Evolutionary conservation across 2,329 filamentous ascomycete species (phyloP), one percentile per base, ranked within the genome.

Genomic region (Colletotrichum sp.): DNA sequence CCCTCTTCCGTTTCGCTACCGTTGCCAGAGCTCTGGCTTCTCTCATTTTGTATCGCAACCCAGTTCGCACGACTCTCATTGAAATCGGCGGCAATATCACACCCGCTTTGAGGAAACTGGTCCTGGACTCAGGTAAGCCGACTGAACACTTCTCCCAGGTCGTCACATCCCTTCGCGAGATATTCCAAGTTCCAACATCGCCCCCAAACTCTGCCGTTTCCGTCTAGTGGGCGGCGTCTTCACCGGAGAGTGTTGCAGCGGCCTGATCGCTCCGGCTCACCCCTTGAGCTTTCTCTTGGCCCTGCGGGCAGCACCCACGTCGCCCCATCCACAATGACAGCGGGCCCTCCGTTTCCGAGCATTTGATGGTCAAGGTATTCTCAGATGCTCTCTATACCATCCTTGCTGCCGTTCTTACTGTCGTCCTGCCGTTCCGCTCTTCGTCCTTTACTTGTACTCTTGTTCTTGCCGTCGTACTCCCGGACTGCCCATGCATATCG

Each of bases 331-430:
- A 30, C 30, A 32, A 22, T 67, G 63, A 30, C 63, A 64, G 63
- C 63, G 39, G 55, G 63, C 73, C 72, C 69, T 76, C 69, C 55
- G 63, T 66, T 62, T 66, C 49, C 52, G 69, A 36, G 22, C 68
- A 36, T 34, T 64, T 32, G 65, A 52, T 52, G 22, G 44, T 63
- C 74, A 74, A 69, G 71, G 55, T 68, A 64, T 12, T 22, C 55
- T 75, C 63, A 44, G 32, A 49, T 39, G 36, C 39, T 65, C 44
- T 64, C 19, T 52, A n/a, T 52, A 52, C 44, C 44, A 52, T 22
- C 44, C 44, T 52, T 52, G 44, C 44, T 52, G n/a, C 44, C 11
- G 44, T 52, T 52, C 44, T 52, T 52, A 22, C 44, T 49, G 44
- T 52, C 44, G 44, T 52, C n/a, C 12, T 22, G 44, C n/a, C n/a